Evolutionary conservation across 148 eudicot genomes (phyloP).

Genomic region (Selenicereus undatus): DNA sequence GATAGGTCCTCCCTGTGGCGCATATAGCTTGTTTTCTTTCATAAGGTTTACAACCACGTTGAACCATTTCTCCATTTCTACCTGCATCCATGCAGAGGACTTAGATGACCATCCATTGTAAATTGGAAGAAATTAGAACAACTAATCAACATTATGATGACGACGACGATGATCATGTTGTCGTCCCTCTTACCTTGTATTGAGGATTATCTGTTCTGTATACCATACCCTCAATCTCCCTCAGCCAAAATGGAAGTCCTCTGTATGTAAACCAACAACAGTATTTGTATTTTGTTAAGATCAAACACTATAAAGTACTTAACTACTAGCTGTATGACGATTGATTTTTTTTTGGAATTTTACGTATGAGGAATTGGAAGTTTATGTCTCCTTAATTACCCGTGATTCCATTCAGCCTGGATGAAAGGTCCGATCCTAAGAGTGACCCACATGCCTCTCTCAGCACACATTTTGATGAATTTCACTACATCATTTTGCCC

Average conservation of each 20-base stretch:
- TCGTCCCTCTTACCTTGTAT: constrained; percentile 46
- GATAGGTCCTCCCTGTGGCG: constrained; percentile 90
- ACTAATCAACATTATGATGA: no score
- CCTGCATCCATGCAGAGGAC: constrained; percentile 28
- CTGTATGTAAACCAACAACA: constrained; percentile 40
- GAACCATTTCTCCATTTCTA: constrained; percentile 50
- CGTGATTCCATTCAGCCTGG: constrained; percentile 81
- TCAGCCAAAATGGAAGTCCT: constrained; percentile 83
- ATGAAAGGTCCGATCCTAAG: constrained; percentile 78
- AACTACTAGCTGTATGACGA: no score
- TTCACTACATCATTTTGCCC: constrained; percentile 60
- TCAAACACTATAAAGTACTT: not conserved
- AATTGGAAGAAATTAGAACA: no score
- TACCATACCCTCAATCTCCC: constrained; percentile 47
- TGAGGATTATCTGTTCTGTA: constrained; percentile 67
- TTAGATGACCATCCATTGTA: not conserved
- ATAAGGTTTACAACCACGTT: constrained; percentile 43
- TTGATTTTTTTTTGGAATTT: no score
- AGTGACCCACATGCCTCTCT: constrained; percentile 57
- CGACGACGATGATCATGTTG: not conserved
- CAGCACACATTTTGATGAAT: constrained; percentile 56
- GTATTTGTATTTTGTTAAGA: not conserved
- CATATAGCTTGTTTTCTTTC: constrained; percentile 63
- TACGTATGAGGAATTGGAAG: no score
- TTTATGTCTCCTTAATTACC: constrained; percentile 32